These are phyloP conservation scores for Chytriomyces sp. DNA, from an alignment of 192 early-diverging fungal genomes.

Conservation along the genomic window DNA sequence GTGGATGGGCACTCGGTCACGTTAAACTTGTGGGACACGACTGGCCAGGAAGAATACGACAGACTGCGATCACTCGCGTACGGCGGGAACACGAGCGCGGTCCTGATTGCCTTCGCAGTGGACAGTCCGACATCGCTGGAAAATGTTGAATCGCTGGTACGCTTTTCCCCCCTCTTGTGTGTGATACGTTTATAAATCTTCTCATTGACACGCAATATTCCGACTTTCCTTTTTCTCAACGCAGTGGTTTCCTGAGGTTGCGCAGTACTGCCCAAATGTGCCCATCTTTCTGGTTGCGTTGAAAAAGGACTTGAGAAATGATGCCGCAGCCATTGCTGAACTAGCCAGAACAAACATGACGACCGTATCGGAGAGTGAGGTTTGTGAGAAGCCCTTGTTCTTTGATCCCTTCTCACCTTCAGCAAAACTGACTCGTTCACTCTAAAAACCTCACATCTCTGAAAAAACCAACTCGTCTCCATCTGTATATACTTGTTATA, in stretches of 20 bases:
- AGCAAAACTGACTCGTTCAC: too few species aligned
- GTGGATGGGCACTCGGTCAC: constrained; percentile 39
- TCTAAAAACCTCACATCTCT: too few species aligned
- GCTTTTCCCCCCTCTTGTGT: background rate
- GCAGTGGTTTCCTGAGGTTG: constrained; percentile 82
- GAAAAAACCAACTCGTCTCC: too few species aligned
- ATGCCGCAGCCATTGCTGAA: constrained; percentile 22
- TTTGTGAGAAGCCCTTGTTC: too few species aligned
- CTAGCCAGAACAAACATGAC: too few species aligned
- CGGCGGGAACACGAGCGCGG: constrained; percentile 78
- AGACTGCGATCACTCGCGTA: constrained; percentile 89
- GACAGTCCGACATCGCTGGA: constrained; percentile 80
- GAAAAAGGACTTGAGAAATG: constrained; percentile 81
- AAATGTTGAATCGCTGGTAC: constrained; percentile 63
- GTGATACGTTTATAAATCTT: too few species aligned
- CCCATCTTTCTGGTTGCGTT: constrained; percentile 82
- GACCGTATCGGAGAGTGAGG: too few species aligned
- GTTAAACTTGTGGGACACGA: constrained; percentile 92
- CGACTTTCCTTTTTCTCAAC: too few species aligned
- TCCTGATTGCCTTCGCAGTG: constrained; percentile 80
- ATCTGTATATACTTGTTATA: too few species aligned
- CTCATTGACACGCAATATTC: too few species aligned
- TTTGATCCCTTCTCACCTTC: too few species aligned
- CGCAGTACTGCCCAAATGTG: constrained; percentile 76
- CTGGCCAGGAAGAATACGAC: constrained; percentile 96